phyloP scores from a whole-genome alignment of 345 rosid species.

The Lepidium aucheri region DNA sequence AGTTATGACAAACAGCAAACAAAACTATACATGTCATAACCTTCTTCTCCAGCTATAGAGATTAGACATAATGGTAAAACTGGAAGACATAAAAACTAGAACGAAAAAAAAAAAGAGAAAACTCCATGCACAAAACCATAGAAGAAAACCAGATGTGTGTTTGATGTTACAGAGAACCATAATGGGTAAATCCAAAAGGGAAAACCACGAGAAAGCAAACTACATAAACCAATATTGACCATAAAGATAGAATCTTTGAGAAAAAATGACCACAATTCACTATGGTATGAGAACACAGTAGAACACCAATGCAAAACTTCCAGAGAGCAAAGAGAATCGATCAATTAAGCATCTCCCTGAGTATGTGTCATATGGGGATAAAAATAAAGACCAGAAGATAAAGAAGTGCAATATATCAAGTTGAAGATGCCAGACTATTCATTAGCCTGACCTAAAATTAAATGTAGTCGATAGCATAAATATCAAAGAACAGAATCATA shows the following conservation, averaged over 20 bases:
- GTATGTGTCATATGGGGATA: background rate
- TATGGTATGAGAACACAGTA: background rate
- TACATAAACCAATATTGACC: background rate
- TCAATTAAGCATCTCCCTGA: slow-evolving; percentile 2
- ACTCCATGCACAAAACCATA: background rate
- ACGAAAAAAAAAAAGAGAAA: background rate
- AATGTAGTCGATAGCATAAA: slow-evolving; percentile 4
- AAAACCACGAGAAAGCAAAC: background rate
- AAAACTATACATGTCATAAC: background rate
- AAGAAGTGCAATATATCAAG: background rate
- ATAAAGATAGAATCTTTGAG: background rate
- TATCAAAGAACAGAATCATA: background rate
- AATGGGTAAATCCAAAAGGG: background rate
- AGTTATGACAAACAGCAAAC: slow-evolving; percentile 1
- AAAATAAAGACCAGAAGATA: background rate
- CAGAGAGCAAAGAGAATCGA: background rate
- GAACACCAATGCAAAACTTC: background rate
- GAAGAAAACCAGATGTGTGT: background rate
- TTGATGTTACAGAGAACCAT: background rate
- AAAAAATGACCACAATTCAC: background rate
- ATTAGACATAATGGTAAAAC: slow-evolving; percentile 2
- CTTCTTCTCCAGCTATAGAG: background rate
- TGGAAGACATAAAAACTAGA: background rate
- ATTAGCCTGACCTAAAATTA: slow-evolving; percentile 14
- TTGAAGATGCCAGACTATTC: slow-evolving; percentile 4